Evolutionary conservation across 352 stramenopile genomes (phyloP), one percentile per base, ranked within the genome.

Genomic region (Phytopythium chamaehyphon): DNA sequence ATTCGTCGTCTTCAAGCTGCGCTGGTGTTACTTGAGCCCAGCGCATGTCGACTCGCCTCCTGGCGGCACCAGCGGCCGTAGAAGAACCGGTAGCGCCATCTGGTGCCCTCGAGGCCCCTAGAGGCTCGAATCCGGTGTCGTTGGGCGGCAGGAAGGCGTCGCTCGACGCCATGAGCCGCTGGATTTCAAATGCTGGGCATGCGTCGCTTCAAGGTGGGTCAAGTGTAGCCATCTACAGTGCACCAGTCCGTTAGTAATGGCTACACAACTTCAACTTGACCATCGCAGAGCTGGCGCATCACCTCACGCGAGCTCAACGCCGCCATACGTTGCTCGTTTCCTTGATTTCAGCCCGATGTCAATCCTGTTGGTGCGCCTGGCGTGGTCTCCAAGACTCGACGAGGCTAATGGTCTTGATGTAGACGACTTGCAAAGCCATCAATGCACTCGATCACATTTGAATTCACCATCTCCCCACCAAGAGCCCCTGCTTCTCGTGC

Each of bases 1-100:
- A 93, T 40, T 80, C 75, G 21, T 86, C 76, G 43, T 90, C 71
- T 19, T 61, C 59, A 26, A 90, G 63, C 45, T 89, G 79, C 5
- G 72, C 75, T 38, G 87, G 68, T 8, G 61, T 59, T 19, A 93
- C 55, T n/a, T 76, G 69, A n/a, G 69, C 61, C 82, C 82, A 93
- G 8, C 77, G 76, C 53, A 80, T 40, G 55, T 90, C 79, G 19
- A 66, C 51, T n/a, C 82, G 75, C 2, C 55, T 62, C 6, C 38
- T 42, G 7, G 35, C 18, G 9, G 43, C 24, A 10, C 22, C 40
- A 6, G 44, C 23, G 26, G 18, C 21, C 6, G 28, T n/a, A 5
- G 40, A 14, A 8, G 40, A 28, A 1, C 40, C 21, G 0, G 44
- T 6, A 14, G 44, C 5, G 1, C 7, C 28, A 33, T 33, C 18